Base-by-base conservation (phyloP, 169 alveolate species). In the Plasmodium relictum region DNA sequence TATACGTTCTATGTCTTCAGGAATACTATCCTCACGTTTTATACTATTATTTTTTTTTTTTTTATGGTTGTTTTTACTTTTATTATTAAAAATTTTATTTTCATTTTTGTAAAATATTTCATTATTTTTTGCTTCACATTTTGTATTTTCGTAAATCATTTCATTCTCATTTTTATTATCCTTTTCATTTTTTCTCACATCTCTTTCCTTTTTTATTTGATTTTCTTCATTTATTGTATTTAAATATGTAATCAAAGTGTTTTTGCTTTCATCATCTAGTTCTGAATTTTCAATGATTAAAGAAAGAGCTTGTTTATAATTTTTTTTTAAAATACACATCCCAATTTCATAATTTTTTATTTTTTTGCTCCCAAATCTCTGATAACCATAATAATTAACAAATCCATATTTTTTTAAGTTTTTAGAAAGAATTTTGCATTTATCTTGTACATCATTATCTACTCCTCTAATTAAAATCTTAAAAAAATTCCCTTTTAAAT, bases 311-410 rank as follows among this genome's bases (percentile, higher is more conserved):
- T 74, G 62, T 73, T 94, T 94, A 92, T 95, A 95, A 44, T 95
- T 89, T 71, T 94, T 94, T 74, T 95, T 93, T 61, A 97, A 87
- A 59, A 96, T 93, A 41, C 95, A 95, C 44, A 96, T 95, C 1
- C 99, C 99, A 24, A 97, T 95, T 68, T 91, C 73, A 92, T 97
- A 98, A 24, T 98, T 97, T 54, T 96, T 95, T 22, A 97, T 92
- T 68, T 92, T 91, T 52, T 94, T 93, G 42, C 97, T 95, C 8
- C 99, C 99, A 93, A 97, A 97, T 73, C 99, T 89, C 88, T 97
- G 98, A 94, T 96, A 87, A 7, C 99, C 99, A 91, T 96, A 97
- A 88, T 97, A 97, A 93, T 97, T 97, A 31, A 97, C 89, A 88
- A 97, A 97, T 6, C 99, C 99, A 45, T 93, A 93, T 45, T 74